Evolutionary conservation across 2,329 filamentous ascomycete genomes (phyloP), one percentile per base, ranked within the genome.

Genomic region (Bimuria novae-zelandiae): DNA sequence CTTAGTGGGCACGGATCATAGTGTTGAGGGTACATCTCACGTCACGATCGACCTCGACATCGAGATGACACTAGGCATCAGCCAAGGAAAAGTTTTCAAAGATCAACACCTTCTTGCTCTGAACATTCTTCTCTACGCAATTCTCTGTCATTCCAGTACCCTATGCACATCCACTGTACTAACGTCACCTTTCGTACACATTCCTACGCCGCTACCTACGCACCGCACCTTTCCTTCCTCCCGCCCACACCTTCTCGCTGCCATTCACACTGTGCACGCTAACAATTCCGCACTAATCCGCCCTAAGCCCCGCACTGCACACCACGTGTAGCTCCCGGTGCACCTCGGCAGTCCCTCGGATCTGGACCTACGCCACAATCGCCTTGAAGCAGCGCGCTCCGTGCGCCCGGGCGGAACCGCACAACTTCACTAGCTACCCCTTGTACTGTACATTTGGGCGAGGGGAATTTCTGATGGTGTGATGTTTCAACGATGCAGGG

Each of bases 1-100:
- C 27, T 10, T 21, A 25, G 45, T 21, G 23, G 33, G 46, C 36
- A 11, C 45, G 33, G 17, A 12, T 37, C 44, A 16, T 51, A 41
- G 49, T 51, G 49, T 51, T 51, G 49, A 51, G 41, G 33, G 41
- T 43, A n/a, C 33, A 44, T 30, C 40, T 21, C 11, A 19, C n/a
- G 3, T 42, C 40, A n/a, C 25, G 25, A 32, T 30, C 40, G 12
- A 37, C 35, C 35, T 6, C 27, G n/a, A 14, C 14, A 32, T 4
- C 7, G 4, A 30, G 16, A 37, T 39, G 17, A 27, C 37, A 21
- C 11, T 14, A 41, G 3, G 37, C 22, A 41, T 27, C 14, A 33
- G 22, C 33, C 8, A 49, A 14, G 27, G 22, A 14, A 33, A 30
- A 17, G 2, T 22, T 22, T 21, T 6, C 16, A 21, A 22, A n/a